Evolutionary conservation across 192 early-diverging fungal genomes (phyloP), one percentile per base, ranked within the genome.

Genomic region (Backusella luteola): DNA sequence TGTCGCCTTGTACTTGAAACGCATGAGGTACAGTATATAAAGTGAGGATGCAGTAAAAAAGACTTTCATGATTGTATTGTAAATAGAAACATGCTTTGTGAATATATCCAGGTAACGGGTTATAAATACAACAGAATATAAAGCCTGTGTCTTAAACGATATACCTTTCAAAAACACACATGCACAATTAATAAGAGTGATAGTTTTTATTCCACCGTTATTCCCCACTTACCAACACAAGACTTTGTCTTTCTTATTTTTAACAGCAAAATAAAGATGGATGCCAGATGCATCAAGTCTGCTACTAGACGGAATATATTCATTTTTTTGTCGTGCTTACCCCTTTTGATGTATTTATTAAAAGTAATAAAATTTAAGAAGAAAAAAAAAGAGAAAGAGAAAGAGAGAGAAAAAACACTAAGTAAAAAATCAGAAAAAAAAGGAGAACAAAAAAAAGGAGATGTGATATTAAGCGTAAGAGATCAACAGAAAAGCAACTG

Each of bases 121-220:
- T 74, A 89, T 76, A 82, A 99, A 99, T 12, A 99, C 96, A 38
- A 92, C 66, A 39, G 96, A 86, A 77, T 98, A 98, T 32, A 99
- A 89, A 0, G 87, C 86, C 86, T 99, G 98, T 0, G 97, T 91
- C 83, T 99, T 99, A 88, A 98, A 95, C n/a, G 98, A 99, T 69
- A 99, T 98, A 34, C 98, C 95, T 96, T 34, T 35, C 14, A 19
- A 39, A 11, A 11, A 7, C 5, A 49, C 17, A 49, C 46, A 49
- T 88, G 87, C 72, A 99, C 95, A 85, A 97, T 97, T 41, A 96
- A 81, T 71, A 98, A 87, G 39, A 98, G 19, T 67, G 2, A 7
- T 6, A 2, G 3, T 67, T 7, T 67, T 0, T 67, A 35, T 11
- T 67, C 6, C 46, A 19, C 46, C 34, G 0, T 67, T 17, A 17